Evolutionary conservation across 2,329 filamentous ascomycete species (phyloP).

Genomic region (Septoria petroselini): DNA sequence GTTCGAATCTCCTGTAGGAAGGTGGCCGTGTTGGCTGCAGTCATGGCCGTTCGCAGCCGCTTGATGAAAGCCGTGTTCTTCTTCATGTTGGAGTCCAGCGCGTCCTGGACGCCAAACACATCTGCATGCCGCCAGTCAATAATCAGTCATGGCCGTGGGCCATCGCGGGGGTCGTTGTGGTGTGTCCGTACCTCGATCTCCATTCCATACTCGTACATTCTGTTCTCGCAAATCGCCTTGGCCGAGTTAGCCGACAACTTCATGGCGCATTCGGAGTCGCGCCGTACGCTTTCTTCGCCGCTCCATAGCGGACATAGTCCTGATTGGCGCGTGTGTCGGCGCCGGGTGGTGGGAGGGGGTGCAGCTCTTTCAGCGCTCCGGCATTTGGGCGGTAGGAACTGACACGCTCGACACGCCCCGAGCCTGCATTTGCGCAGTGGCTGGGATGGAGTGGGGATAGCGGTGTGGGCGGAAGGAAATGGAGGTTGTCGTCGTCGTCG

Average conservation of each 20-base stretch:
- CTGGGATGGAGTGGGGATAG: not conserved
- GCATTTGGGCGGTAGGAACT: constrained; percentile 34
- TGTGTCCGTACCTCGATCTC: constrained; percentile 69
- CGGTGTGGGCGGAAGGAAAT: not conserved
- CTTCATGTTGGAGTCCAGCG: constrained; percentile 90
- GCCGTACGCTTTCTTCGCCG: constrained; percentile 49
- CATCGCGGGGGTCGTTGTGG: too few relatives aligned
- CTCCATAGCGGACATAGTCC: constrained; percentile 45
- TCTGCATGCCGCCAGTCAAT: constrained; percentile 49
- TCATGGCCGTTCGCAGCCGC: constrained; percentile 85
- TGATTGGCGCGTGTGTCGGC: constrained; percentile 27
- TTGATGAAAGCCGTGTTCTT: constrained; percentile 99
- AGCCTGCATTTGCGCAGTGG: constrained; percentile 38
- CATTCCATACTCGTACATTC: constrained; percentile 84
- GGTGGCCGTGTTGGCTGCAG: constrained; percentile 70
- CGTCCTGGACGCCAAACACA: constrained; percentile 71
- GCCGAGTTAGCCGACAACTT: constrained; percentile 17
- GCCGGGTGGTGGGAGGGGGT: constrained; percentile 24
- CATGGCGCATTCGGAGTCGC: not conserved
- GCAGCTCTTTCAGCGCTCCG: constrained; percentile 34
- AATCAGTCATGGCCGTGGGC: too few relatives aligned
- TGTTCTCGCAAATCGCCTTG: constrained; percentile 84
- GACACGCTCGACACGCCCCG: constrained; percentile 33
- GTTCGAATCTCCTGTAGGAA: constrained; percentile 88
- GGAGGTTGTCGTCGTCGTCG: constrained; percentile 1